Evolutionary conservation across 495 filamentous ascomycete genomes (phyloP).

Genomic region (Xylaria bambusicola): DNA sequence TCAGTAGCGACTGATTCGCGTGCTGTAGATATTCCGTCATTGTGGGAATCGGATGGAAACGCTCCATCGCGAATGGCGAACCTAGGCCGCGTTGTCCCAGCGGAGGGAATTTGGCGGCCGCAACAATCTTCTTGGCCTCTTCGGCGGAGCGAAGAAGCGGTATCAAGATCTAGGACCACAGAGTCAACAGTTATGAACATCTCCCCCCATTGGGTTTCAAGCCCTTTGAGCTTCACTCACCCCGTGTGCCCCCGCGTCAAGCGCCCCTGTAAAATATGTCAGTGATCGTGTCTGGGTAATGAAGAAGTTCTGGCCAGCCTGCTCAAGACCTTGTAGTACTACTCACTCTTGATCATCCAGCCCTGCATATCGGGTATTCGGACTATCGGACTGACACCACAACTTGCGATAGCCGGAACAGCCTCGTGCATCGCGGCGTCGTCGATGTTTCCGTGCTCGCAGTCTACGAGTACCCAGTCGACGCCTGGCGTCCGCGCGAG

Average conservation of each 20-base stretch:
- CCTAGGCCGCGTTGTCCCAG: conserved; percentile 65
- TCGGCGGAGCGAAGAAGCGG: conserved; percentile 66
- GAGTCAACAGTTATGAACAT: conserved; percentile 23
- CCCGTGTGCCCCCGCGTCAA: conserved; percentile 70
- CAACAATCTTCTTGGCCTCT: conserved; percentile 60
- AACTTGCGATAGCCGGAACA: conserved; percentile 68
- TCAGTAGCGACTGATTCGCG: conserved; percentile 70
- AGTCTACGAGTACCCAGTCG: conserved; percentile 77
- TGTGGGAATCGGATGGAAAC: conserved; percentile 56
- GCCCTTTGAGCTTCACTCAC: conserved; percentile 32
- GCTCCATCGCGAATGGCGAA: conserved; percentile 66
- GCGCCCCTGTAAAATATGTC: conserved; percentile 51
- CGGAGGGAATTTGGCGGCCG: conserved; percentile 68
- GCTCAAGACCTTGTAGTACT: background rate
- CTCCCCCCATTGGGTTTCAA: background rate
- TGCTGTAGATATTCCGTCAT: conserved; percentile 69
- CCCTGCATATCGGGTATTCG: conserved; percentile 65
- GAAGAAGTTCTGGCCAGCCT: background rate
- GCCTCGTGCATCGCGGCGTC: conserved; percentile 83
- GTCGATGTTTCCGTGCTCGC: conserved; percentile 78
- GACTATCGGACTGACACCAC: conserved; percentile 68
- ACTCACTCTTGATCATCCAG: conserved; percentile 72
- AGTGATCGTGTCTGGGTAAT: background rate
- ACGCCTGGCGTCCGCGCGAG: conserved; percentile 63
- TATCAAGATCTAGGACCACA: conserved; percentile 54